phyloP scores from a whole-genome alignment of 2,329 filamentous ascomycete species.

The Thelonectria blattea region DNA sequence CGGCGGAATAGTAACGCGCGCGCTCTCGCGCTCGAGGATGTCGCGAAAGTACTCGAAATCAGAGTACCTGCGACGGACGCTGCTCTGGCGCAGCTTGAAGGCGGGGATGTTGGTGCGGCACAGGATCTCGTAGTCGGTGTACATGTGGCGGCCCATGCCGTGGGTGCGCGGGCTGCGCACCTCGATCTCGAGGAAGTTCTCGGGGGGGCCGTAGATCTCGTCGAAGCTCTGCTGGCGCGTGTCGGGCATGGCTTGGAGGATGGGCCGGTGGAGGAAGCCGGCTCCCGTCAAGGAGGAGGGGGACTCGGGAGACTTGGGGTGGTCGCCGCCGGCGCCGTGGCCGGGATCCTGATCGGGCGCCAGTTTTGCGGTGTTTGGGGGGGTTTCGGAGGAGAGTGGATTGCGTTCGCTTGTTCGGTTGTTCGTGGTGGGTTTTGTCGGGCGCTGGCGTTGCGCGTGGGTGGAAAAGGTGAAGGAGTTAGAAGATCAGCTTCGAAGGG shows the following conservation, averaged over 20 bases:
- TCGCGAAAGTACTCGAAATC: conserved; percentile 99
- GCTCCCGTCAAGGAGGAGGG: conserved; percentile 42
- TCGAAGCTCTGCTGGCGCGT: conserved; percentile 94
- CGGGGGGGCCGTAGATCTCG: conserved; percentile 97
- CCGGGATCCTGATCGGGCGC: conserved; percentile 47
- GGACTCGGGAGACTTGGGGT: conserved; percentile 32
- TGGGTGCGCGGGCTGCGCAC: conserved; percentile 93
- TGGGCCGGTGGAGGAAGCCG: conserved; percentile 51
- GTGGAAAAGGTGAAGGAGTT: not conserved
- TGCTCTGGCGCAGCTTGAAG: conserved; percentile 91
- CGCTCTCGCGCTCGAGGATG: conserved; percentile 93
- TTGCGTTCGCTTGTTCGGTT: not conserved
- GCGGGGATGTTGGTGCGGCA: conserved; percentile 98
- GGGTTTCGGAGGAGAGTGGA: not conserved
- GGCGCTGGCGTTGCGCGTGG: not conserved
- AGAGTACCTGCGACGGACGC: conserved; percentile 91
- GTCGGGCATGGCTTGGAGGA: conserved; percentile 71
- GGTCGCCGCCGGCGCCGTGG: conserved; percentile 40
- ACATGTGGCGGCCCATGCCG: conserved; percentile 94
- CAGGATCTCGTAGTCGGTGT: conserved; percentile 98
- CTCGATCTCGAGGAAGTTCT: conserved; percentile 99
- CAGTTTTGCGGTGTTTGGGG: conserved; percentile 49
- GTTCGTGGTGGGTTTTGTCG: not conserved
- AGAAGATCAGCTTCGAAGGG: not conserved
- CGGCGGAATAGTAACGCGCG: conserved; percentile 93